Evolutionary conservation across 352 stramenopile genomes (phyloP).

Genomic region (Pythium folliculosum): DNA sequence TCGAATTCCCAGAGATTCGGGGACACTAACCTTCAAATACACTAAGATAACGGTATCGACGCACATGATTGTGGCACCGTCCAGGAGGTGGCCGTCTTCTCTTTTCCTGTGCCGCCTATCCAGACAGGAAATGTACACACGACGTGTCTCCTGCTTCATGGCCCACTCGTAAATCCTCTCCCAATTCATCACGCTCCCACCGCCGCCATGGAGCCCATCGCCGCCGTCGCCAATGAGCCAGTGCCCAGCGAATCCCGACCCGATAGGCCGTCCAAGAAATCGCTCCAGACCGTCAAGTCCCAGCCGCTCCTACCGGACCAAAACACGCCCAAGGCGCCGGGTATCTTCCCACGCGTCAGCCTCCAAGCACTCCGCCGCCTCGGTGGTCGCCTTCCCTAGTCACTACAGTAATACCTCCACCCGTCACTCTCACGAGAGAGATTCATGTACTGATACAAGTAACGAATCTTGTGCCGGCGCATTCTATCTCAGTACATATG

Average conservation of each 20-base stretch:
- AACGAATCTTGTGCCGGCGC: not conserved
- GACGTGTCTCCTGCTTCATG: too few species aligned
- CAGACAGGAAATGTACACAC: too few species aligned
- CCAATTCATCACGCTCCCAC: too few species aligned
- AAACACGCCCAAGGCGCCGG: not conserved
- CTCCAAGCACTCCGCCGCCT: not conserved
- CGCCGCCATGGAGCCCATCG: too few species aligned
- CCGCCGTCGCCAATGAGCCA: too few species aligned
- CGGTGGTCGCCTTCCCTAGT: not conserved
- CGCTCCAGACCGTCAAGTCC: not conserved
- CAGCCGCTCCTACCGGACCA: not conserved
- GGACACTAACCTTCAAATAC: not conserved
- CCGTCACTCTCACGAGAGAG: not conserved
- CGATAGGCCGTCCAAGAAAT: not conserved
- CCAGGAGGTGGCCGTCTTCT: too few species aligned
- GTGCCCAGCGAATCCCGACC: too few species aligned
- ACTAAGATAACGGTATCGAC: not conserved
- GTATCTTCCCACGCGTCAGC: not conserved
- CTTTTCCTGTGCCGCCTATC: too few species aligned
- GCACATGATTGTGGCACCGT: not conserved
- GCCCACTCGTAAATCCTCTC: too few species aligned
- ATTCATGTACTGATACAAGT: not conserved
- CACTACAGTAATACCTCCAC: not conserved
- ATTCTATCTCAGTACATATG: conserved; percentile 7
- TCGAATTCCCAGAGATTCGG: too few species aligned